phyloP scores from a whole-genome alignment of 2,329 filamentous ascomycete genomes.

The Fonsecaea pugnacius region DNA sequence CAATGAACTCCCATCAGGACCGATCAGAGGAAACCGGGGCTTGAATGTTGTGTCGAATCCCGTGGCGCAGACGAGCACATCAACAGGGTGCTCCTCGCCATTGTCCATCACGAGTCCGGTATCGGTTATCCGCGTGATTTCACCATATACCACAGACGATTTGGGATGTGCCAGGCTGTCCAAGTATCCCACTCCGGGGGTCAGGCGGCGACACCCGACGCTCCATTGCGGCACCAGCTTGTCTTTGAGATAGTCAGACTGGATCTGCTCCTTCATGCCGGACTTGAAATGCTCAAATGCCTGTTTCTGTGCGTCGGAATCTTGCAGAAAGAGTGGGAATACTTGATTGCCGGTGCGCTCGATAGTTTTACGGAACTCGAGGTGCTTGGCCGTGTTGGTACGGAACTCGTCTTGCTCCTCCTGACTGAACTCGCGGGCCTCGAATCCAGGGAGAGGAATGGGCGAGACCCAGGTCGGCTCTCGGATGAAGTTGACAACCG shows the following conservation, averaged over 20 bases:
- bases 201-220: constrained; percentile 36
- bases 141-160: constrained; percentile 31
- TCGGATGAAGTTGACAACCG: constrained; percentile 42
- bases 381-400: constrained; percentile 32
- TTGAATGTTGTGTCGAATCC: constrained; percentile 45
- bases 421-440: not conserved
- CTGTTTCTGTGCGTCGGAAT: constrained; percentile 23
- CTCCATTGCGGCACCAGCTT: constrained; percentile 35
- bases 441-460: constrained; percentile 10
- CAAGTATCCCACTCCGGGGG: constrained; percentile 34
- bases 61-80: constrained; percentile 46
- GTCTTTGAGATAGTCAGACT: constrained; percentile 27
- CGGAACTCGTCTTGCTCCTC: constrained; percentile 30
- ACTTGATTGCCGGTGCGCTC: constrained; percentile 35
- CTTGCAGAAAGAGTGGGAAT: constrained; percentile 32
- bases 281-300: constrained; percentile 20
- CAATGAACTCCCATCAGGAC: constrained; percentile 34
- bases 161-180: constrained; percentile 37
- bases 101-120: constrained; percentile 26
- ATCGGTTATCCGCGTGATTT: constrained; percentile 31
- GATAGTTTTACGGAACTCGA: constrained; percentile 25
- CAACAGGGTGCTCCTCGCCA: constrained; percentile 41
- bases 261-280: constrained; percentile 36
- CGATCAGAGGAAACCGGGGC: constrained; percentile 43
- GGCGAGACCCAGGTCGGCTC: constrained; percentile 31